Evolutionary conservation across 106 monocot genomes (phyloP), one percentile per base, ranked within the genome.

Genomic region (Phalaenopsis equestris): DNA sequence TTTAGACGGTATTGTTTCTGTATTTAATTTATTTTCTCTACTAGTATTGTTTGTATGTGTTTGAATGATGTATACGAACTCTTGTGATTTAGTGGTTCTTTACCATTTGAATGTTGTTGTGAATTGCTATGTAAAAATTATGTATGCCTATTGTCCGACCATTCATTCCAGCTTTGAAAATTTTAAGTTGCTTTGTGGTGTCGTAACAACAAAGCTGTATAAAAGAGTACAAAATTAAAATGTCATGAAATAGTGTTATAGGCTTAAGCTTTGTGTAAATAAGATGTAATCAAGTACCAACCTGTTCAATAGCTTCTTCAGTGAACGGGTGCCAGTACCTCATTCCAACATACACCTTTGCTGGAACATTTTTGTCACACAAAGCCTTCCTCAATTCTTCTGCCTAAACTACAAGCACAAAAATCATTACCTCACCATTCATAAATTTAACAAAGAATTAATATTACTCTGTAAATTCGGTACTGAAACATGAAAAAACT

Each of bases 241-340:
- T 30, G 24, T 64, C n/a, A 64, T 23, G 8, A 21, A 64, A 24
- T 23, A 23, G 58, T 68, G 49, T 45, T 56, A 42, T 3, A 23
- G n/a, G 5, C n/a, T 9, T 24, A 21, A 64, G 64, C 52, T 52
- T 64, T 64, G 23, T 24, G 1, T 23, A 64, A 79, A 84, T 52
- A 14, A 52, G 52, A 42, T 76, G 15, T 6, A 76, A 46, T 72
- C 43, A 68, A 82, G 1, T 61, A 9, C 64, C 37, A 83, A 98
- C 98, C 90, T 87, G 87, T 65, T 98, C 89, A 78, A 98, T 98
- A 61, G 98, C 98, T 89, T 98, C 98, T 87, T 98, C 98, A 77
- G 98, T 98, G 85, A 98, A 98, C 9, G 98, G 98, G 84, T 98
- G 94, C 98, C 98, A 98, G 84, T 98, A 98, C 36, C 98, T 92